Percentiles rank a stretch among this genome's conserved stretches.
phyloP scores from a whole-genome alignment of 352 stramenopile genomes.

The Pythium sukuiense region DNA sequence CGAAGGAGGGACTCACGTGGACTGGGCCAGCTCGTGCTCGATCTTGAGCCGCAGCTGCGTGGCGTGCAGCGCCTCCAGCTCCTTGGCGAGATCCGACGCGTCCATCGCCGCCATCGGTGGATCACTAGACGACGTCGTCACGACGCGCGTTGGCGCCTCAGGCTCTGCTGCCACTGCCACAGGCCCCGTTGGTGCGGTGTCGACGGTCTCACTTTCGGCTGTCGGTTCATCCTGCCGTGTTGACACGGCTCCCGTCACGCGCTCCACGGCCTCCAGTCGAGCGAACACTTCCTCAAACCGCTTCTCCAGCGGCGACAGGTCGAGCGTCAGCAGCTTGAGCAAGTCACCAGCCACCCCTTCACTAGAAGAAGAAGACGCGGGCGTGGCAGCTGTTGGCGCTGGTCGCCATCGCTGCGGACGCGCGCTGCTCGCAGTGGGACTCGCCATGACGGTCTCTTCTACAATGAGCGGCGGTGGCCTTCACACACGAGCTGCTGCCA shows the following conservation, averaged over 20 bases:
- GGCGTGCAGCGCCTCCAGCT: constrained; percentile 56
- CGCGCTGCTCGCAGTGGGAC: not conserved
- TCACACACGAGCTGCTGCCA: too few species aligned
- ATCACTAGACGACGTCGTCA: not conserved
- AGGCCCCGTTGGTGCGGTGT: not conserved
- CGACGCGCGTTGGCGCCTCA: not conserved
- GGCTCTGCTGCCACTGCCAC: not conserved
- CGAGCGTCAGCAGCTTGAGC: constrained; percentile 24
- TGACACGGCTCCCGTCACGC: not conserved
- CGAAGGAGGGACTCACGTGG: constrained; percentile 24
- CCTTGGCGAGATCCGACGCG: constrained; percentile 33
- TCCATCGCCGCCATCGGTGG: constrained; percentile 16
- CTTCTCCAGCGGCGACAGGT: constrained; percentile 43
- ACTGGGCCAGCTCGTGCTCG: constrained; percentile 48
- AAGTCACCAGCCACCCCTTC: constrained; percentile 6
- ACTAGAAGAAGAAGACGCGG: not conserved
- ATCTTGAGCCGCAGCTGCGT: constrained; percentile 60
- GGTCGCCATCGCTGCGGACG: constrained; percentile 1
- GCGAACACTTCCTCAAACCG: constrained; percentile 54
- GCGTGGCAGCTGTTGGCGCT: not conserved
- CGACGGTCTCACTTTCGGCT: not conserved
- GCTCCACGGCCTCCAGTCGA: constrained; percentile 45
- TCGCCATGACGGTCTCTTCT: not conserved
- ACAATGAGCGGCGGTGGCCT: too few species aligned
- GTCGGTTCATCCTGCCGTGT: not conserved